Evolutionary conservation across 2,329 filamentous ascomycete genomes (phyloP).

Genomic region (Aspergillus neoniger): DNA sequence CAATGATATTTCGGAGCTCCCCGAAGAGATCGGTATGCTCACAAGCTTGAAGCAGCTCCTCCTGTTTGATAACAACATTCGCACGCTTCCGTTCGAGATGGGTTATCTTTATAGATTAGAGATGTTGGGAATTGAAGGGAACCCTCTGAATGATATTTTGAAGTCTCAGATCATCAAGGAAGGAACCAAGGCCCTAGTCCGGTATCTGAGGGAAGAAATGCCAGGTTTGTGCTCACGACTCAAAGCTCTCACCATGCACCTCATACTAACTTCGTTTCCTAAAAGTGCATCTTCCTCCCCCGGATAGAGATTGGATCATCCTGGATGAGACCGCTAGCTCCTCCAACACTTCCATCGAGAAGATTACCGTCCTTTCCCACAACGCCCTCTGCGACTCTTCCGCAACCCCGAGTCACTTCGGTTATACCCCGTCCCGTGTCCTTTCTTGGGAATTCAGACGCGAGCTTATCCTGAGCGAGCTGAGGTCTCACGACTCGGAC

Average conservation of each 20-base stretch:
- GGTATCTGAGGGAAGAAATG: conserved; percentile 77
- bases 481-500: conserved; percentile 77
- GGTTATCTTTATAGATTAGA: conserved; percentile 88
- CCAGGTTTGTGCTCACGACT: conserved; percentile 65
- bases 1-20: conserved; percentile 80
- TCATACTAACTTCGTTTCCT: conserved; percentile 23
- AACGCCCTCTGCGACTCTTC: conserved; percentile 96
- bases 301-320: conserved; percentile 74
- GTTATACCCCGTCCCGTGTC: conserved; percentile 81
- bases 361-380: conserved; percentile 85
- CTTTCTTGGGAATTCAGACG: conserved; percentile 86
- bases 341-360: conserved; percentile 59
- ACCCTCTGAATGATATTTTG: conserved; percentile 73
- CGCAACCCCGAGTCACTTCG: conserved; percentile 80
- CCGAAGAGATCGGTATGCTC: conserved; percentile 94
- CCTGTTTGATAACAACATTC: conserved; percentile 87
- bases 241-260: background rate
- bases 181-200: conserved; percentile 83
- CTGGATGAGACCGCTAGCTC: conserved; percentile 58
- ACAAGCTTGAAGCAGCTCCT: conserved; percentile 83
- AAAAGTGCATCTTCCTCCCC: conserved; percentile 74
- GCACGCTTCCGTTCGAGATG: conserved; percentile 78
- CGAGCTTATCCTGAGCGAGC: conserved; percentile 78
- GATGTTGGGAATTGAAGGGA: conserved; percentile 87
- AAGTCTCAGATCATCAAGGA: conserved; percentile 84